Evolutionary conservation across 2,329 filamentous ascomycete species (phyloP).

Genomic region (Calycina herbarum): DNA sequence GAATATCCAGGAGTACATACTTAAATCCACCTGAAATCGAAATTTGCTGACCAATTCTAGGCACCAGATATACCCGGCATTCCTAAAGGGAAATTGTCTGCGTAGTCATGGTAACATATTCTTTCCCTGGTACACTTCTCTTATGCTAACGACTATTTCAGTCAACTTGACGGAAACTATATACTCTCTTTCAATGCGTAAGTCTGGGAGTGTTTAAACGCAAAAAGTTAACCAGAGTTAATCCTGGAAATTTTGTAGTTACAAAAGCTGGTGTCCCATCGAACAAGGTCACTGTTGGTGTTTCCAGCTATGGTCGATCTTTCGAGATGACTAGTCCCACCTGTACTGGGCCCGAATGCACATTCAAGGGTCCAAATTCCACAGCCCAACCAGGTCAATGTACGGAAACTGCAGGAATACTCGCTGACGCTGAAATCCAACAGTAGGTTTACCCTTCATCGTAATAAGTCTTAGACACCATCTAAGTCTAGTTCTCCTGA

Average conservation of each 20-base stretch:
- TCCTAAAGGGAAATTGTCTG: not conserved
- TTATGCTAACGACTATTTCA: not conserved
- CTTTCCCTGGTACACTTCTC: not conserved
- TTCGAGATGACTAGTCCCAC: conserved; percentile 37
- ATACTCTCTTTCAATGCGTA: not conserved
- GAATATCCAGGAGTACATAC: not conserved
- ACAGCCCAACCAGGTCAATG: conserved; percentile 35
- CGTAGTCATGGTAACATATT: not conserved
- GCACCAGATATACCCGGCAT: too few relatives aligned
- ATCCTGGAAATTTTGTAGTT: conserved; percentile 16
- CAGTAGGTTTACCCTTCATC: not conserved
- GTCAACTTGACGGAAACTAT: conserved; percentile 9
- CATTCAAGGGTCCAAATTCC: conserved; percentile 30
- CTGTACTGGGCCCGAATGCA: conserved; percentile 32
- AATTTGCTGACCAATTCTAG: too few relatives aligned
- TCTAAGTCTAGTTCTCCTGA: too few relatives aligned
- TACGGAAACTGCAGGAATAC: conserved; percentile 37
- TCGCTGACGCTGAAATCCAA: conserved; percentile 36
- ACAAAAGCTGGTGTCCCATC: conserved; percentile 39
- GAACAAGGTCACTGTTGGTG: conserved; percentile 38
- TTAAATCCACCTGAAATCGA: too few relatives aligned
- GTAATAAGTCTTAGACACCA: too few relatives aligned
- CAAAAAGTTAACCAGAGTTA: not conserved
- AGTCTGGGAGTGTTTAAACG: not conserved
- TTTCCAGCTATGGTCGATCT: conserved; percentile 38